These are phyloP conservation scores for Erodium maritimum DNA, from an alignment of 345 rosid species.

Conservation along the genomic window DNA sequence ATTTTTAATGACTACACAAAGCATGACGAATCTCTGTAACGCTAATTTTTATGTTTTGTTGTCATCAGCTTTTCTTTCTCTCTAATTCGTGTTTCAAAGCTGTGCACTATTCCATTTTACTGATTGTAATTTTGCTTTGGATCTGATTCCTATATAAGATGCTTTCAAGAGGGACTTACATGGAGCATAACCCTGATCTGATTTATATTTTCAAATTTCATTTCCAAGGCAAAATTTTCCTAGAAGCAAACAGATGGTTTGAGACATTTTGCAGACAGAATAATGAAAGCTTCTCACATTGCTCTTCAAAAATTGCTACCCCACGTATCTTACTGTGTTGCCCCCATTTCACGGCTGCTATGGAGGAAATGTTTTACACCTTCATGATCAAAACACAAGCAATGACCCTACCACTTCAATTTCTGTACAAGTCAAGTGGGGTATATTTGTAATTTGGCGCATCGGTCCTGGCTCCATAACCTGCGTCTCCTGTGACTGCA, in stretches of 20 bases:
- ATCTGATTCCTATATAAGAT: background rate
- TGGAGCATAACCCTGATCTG: background rate
- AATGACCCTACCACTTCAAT: background rate
- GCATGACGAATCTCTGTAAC: background rate
- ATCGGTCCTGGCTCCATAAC: slow-evolving; percentile 6
- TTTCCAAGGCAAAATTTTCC: slow-evolving; percentile 7
- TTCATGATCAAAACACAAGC: background rate
- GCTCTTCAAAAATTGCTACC: slow-evolving; percentile 9
- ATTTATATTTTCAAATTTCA: too few relatives aligned
- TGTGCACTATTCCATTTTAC: background rate
- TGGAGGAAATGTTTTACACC: slow-evolving; percentile 24
- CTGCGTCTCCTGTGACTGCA: slow-evolving; percentile 15
- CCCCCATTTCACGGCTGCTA: slow-evolving; percentile 45
- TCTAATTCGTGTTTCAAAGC: background rate
- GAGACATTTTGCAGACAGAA: slow-evolving; percentile 11
- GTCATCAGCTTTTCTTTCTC: background rate
- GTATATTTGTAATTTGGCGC: slow-evolving; percentile 20
- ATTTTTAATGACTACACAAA: background rate
- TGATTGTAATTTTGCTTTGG: background rate
- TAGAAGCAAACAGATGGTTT: slow-evolving; percentile 19
- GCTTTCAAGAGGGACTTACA: background rate
- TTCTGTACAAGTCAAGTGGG: slow-evolving; percentile 8
- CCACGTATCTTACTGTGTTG: slow-evolving; percentile 18
- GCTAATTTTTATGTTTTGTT: background rate
- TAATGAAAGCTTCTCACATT: slow-evolving; percentile 11